These are phyloP conservation scores for Pleurotus pulmonarius DNA, from an alignment of 768 basidiomycete species.

Conservation along the genomic window DNA sequence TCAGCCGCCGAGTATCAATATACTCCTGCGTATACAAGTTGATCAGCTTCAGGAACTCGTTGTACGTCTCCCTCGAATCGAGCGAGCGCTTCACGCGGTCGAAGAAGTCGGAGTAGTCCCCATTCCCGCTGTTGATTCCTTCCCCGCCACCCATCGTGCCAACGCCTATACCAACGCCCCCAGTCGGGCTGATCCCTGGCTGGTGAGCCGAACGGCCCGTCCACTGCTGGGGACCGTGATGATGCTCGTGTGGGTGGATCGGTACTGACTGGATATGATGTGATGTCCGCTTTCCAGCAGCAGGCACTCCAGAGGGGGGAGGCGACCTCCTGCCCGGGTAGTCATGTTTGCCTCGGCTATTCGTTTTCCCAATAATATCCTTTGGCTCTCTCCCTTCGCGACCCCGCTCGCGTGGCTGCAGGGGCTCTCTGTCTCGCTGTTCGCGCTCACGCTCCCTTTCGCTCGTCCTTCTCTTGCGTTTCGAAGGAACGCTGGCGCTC, in stretches of 20 bases:
- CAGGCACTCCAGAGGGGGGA: not conserved
- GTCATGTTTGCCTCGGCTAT: slow-evolving; percentile 27
- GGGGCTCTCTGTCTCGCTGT: slow-evolving; percentile 15
- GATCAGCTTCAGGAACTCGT: slow-evolving; percentile 93
- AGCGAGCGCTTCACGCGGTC: slow-evolving; percentile 79
- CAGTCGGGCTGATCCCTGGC: no score
- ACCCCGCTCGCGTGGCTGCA: no score
- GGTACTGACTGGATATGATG: slow-evolving; percentile 14
- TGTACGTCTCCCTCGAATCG: slow-evolving; percentile 74
- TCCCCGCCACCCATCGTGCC: no score
- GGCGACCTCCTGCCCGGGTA: slow-evolving; percentile 31
- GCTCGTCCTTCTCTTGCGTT: slow-evolving; percentile 62
- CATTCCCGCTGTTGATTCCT: no score
- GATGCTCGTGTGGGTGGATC: slow-evolving; percentile 1
- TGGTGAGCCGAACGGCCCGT: not conserved
- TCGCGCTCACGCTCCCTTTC: slow-evolving; percentile 41
- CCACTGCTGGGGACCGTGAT: slow-evolving; percentile 8
- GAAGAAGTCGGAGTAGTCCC: slow-evolving; percentile 75
- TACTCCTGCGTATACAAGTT: slow-evolving; percentile 94
- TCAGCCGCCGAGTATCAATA: slow-evolving; percentile 81
- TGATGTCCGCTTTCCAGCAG: slow-evolving; percentile 9
- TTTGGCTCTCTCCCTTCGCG: no score
- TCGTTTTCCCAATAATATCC: no score
- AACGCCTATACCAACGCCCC: no score
- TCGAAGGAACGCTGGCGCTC: slow-evolving; percentile 45